Percentiles rank a stretch among this genome's conserved stretches.
Evolutionary conservation across 176 grass and related monocot genomes (phyloP).

Genomic region (Lolium multiflorum): DNA sequence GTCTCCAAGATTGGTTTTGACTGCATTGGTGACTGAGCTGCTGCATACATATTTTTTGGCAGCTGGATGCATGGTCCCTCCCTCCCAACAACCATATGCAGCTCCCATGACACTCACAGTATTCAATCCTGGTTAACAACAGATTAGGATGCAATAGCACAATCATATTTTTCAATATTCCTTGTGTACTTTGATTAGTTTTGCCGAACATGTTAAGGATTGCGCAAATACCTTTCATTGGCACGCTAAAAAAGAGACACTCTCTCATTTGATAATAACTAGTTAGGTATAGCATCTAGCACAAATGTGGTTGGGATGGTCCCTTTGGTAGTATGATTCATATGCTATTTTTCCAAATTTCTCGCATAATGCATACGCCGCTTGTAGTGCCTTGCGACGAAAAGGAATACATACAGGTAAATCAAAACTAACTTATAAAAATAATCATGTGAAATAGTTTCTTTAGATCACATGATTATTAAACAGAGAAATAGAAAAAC

Average conservation of each 20-base stretch:
- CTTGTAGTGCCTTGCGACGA: not conserved
- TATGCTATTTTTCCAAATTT: not conserved
- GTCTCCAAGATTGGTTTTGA: conserved; percentile 41
- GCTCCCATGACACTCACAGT: conserved; percentile 2
- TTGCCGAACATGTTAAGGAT: conserved; percentile 22
- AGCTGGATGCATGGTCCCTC: not conserved
- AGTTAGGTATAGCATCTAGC: not conserved
- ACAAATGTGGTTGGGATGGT: not conserved
- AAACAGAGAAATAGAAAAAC: no score
- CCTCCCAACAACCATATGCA: conserved; percentile 13
- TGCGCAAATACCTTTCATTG: not conserved
- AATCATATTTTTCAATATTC: not conserved
- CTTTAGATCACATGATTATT: no score
- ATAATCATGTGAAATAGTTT: no score
- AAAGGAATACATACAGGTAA: not conserved
- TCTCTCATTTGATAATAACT: not conserved
- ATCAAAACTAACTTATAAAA: not conserved
- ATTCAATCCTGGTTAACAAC: not conserved
- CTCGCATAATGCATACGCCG: no score
- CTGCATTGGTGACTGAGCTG: conserved; percentile 31
- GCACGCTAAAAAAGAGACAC: not conserved
- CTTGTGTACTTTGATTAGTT: not conserved
- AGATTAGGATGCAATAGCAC: not conserved
- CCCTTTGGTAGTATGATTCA: not conserved
- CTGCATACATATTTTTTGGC: not conserved